Evolutionary conservation across 2,329 filamentous ascomycete species (phyloP).

Genomic region (Helotiales sp.): DNA sequence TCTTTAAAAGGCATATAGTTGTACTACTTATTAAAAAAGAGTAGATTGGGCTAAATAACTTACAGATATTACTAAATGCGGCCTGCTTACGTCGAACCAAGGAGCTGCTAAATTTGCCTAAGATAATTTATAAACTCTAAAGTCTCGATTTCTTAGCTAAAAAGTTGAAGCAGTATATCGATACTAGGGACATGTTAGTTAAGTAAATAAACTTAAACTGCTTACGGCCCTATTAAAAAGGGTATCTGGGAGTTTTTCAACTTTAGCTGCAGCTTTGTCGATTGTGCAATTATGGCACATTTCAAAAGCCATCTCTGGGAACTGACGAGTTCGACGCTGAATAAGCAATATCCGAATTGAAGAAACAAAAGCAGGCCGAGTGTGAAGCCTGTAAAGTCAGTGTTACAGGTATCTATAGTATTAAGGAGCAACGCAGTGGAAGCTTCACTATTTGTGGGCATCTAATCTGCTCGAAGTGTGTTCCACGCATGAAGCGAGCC

Average conservation of each 20-base stretch:
- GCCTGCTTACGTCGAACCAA: background rate
- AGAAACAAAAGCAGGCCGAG: constrained; percentile 3
- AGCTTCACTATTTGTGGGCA: background rate
- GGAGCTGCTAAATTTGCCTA: background rate
- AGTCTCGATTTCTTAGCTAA: background rate
- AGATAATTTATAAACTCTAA: background rate
- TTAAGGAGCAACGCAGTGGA: background rate
- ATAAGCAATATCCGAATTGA: background rate
- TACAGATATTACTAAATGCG: background rate
- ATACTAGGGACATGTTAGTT: background rate
- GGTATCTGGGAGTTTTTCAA: background rate
- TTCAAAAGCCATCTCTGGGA: background rate
- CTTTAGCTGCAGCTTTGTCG: background rate
- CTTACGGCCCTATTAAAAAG: background rate
- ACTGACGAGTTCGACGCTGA: background rate
- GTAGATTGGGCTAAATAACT: background rate
- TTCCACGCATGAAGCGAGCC: background rate
- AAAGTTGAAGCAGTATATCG: background rate
- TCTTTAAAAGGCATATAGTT: background rate
- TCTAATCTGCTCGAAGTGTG: background rate
- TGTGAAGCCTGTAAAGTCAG: constrained; percentile 7
- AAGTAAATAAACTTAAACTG: background rate
- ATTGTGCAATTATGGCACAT: background rate
- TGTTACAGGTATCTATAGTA: constrained; percentile 11
- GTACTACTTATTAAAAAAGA: background rate